phyloP scores from a whole-genome alignment of 2,329 filamentous ascomycete genomes.

The Bisporella sp. region DNA sequence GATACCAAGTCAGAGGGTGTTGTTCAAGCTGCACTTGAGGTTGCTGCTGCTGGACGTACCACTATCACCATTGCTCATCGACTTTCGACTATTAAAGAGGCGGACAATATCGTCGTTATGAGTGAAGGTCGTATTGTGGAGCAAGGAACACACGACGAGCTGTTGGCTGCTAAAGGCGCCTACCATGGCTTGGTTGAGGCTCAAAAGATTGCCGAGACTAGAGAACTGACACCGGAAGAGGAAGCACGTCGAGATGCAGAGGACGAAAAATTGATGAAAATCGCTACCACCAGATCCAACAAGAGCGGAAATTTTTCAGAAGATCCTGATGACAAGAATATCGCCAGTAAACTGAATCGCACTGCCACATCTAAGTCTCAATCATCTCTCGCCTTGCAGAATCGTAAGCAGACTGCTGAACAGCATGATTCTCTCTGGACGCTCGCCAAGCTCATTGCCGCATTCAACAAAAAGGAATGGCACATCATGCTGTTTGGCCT shows the following conservation, averaged over 20 bases:
- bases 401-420: constrained; percentile 41
- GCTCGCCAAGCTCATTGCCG: constrained; percentile 69
- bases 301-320: constrained; percentile 33
- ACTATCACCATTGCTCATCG: constrained; percentile 96
- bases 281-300: constrained; percentile 34
- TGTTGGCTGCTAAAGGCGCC: constrained; percentile 63
- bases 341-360: constrained; percentile 49
- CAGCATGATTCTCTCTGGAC: constrained; percentile 64
- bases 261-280: constrained; percentile 44
- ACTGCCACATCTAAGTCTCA: constrained; percentile 49
- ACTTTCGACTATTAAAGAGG: constrained; percentile 87
- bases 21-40: constrained; percentile 87
- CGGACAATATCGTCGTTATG: constrained; percentile 96
- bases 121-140: constrained; percentile 78
- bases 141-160: constrained; percentile 78
- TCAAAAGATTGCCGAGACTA: constrained; percentile 67
- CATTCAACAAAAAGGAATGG: constrained; percentile 72
- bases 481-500: constrained; percentile 67
- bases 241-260: constrained; percentile 41
- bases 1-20: constrained; percentile 94
- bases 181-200: constrained; percentile 85
- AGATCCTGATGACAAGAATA: constrained; percentile 56
- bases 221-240: constrained; percentile 45
- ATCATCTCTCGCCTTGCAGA: constrained; percentile 65
- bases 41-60: constrained; percentile 76